A percentile compares a stretch with the other conserved stretches of the same genome.
phyloP scores from a whole-genome alignment of 2,329 filamentous ascomycete species.

The Didymella sp. region DNA sequence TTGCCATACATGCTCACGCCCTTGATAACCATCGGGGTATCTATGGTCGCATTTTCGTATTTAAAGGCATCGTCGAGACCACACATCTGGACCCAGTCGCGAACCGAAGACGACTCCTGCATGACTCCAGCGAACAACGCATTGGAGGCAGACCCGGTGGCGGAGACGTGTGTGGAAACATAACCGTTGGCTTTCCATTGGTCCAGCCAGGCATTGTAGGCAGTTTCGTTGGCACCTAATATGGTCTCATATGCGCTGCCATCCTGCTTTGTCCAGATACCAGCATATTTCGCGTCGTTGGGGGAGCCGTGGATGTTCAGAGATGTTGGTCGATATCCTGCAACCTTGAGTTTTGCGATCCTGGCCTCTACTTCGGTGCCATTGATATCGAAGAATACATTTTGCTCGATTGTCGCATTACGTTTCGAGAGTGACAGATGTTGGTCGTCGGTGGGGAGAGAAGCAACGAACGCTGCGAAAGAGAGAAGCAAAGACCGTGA shows the following conservation, averaged over 20 bases:
- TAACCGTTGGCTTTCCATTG: conserved; percentile 25
- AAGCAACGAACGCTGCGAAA: conserved; percentile 15
- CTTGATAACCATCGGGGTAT: conserved; percentile 21
- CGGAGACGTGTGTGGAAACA: conserved; percentile 33
- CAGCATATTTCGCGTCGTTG: conserved; percentile 25
- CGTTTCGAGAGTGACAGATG: conserved; percentile 11
- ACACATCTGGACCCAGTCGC: conserved; percentile 23
- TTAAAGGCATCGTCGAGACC: conserved; percentile 18
- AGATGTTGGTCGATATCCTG: conserved; percentile 26
- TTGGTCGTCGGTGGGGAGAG: conserved; percentile 12
- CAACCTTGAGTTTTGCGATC: conserved; percentile 21
- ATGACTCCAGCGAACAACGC: conserved; percentile 33
- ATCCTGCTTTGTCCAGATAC: conserved; percentile 27
- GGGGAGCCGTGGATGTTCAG: conserved; percentile 26
- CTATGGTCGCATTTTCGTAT: conserved; percentile 14
- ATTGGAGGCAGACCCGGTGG: conserved; percentile 25
- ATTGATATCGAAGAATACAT: conserved; percentile 20
- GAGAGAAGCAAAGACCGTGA: conserved; percentile 19
- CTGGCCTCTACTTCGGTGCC: conserved; percentile 8
- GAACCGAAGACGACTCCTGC: conserved; percentile 19
- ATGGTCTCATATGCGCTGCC: conserved; percentile 27
- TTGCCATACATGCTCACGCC: conserved; percentile 28
- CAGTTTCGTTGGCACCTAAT: conserved; percentile 20
- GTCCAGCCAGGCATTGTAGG: conserved; percentile 29
- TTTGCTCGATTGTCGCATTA: conserved; percentile 21